Percentiles rank a stretch among this genome's conserved stretches.
These are phyloP conservation scores for Mycena floridula DNA, from an alignment of 768 basidiomycete genomes.

Conservation along the genomic window DNA sequence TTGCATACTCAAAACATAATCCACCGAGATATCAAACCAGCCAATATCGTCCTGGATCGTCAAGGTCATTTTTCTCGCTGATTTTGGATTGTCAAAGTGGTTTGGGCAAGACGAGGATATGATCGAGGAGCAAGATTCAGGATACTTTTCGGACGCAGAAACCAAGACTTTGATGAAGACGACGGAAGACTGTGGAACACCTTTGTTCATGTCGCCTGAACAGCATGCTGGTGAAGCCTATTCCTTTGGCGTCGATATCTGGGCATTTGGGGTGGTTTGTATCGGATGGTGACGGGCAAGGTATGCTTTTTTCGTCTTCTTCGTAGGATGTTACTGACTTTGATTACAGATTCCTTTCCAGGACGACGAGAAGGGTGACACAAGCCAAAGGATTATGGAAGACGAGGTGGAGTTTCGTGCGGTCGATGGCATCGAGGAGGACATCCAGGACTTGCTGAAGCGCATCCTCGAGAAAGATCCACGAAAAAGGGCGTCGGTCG, in stretches of 20 bases:
- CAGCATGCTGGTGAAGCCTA: slow-evolving; percentile 17
- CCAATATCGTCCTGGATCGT: slow-evolving; percentile 56
- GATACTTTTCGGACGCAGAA: neutral
- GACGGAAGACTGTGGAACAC: slow-evolving; percentile 18
- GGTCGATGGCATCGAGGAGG: neutral
- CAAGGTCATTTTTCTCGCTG: slow-evolving; percentile 32
- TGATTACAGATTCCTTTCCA: slow-evolving; percentile 8
- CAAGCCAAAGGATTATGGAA: neutral
- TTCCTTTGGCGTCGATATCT: slow-evolving; percentile 49
- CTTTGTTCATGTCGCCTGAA: slow-evolving; percentile 28
- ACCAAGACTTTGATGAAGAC: neutral
- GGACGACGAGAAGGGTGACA: slow-evolving; percentile 1
- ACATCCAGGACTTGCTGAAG: neutral
- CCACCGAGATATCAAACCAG: slow-evolving; percentile 65
- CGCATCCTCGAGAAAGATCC: slow-evolving; percentile 1
- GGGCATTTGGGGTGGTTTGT: slow-evolving; percentile 77
- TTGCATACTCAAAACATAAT: slow-evolving; percentile 35
- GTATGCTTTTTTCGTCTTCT: slow-evolving; percentile 13
- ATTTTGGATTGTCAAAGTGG: slow-evolving; percentile 25
- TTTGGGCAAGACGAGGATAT: neutral
- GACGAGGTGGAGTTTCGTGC: neutral
- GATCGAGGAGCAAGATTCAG: neutral
- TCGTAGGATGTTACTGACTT: neutral
- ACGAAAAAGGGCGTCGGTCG: neutral
- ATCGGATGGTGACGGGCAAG: slow-evolving; percentile 62